Percentiles rank a stretch among this genome's conserved stretches.
phyloP scores from a whole-genome alignment of 2,329 filamentous ascomycete species.

The Colletotrichum spaethianum region DNA sequence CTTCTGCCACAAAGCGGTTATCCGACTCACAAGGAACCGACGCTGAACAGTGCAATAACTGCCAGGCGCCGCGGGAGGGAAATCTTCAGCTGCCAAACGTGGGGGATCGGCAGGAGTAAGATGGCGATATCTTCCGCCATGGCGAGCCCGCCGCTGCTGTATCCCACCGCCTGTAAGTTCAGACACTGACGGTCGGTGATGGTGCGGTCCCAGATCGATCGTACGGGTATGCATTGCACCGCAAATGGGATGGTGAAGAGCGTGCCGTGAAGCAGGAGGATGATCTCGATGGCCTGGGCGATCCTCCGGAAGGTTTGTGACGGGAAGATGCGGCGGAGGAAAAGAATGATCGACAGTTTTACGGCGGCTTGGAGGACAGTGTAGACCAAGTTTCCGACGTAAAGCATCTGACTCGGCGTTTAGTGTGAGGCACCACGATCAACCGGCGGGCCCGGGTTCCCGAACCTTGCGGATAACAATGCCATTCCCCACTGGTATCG shows the following conservation, averaged over 20 bases:
- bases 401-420: constrained; percentile 14
- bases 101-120: constrained; percentile 7
- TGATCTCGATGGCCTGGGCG: neutral
- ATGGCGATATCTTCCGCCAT: constrained; percentile 1
- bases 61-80: constrained; percentile 8
- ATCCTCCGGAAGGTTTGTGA: constrained; percentile 9
- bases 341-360: constrained; percentile 16
- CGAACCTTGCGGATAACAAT: constrained; percentile 18
- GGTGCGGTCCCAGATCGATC: constrained; percentile 1
- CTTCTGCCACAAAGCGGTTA: neutral
- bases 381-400: constrained; percentile 20
- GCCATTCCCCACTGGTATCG: constrained; percentile 3
- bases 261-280: constrained; percentile 9
- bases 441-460: neutral
- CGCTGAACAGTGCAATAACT: constrained; percentile 6
- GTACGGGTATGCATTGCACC: neutral
- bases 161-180: neutral
- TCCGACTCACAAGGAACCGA: neutral
- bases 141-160: neutral
- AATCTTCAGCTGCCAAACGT: constrained; percentile 42
- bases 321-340: constrained; percentile 10
- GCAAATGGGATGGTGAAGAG: constrained; percentile 9
- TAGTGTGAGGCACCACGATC: neutral
- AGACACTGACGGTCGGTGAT: neutral
- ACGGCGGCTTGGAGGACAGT: constrained; percentile 3